phyloP scores from a whole-genome alignment of 1,284 basidiomycete genomes.

The Apiotrichum siamense region DNA sequence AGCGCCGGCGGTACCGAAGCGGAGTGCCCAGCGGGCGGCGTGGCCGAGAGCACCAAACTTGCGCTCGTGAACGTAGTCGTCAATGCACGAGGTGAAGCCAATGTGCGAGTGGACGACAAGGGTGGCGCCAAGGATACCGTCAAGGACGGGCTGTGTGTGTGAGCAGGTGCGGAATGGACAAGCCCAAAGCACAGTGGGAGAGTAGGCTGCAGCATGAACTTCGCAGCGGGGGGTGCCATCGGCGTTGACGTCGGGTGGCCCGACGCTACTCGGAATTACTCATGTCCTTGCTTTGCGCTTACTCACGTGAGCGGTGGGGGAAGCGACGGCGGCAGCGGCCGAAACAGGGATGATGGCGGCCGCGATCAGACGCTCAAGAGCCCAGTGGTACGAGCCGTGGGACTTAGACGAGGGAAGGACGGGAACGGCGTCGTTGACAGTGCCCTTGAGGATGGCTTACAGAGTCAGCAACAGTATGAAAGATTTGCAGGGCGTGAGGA shows the following conservation, averaged over 20 bases:
- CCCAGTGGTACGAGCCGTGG: slow-evolving; percentile 96
- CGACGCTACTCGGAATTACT: not conserved
- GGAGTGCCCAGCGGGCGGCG: slow-evolving; percentile 65
- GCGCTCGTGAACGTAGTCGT: slow-evolving; percentile 89
- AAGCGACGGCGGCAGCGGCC: slow-evolving; percentile 67
- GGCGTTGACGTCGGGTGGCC: no score
- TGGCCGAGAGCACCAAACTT: slow-evolving; percentile 81
- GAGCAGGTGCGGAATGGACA: not conserved
- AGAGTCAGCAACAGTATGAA: not conserved
- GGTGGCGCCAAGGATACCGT: slow-evolving; percentile 78
- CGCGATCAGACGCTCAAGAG: slow-evolving; percentile 86
- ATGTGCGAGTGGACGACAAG: slow-evolving; percentile 94
- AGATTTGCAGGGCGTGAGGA: not conserved
- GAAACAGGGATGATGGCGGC: slow-evolving; percentile 84
- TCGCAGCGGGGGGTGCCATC: no score
- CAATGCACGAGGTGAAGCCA: slow-evolving; percentile 62
- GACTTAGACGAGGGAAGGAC: slow-evolving; percentile 75
- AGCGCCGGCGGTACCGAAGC: slow-evolving; percentile 71
- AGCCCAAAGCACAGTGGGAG: no score
- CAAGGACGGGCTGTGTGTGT: slow-evolving; percentile 62
- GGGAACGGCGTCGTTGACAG: slow-evolving; percentile 88
- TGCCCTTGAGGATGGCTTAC: slow-evolving; percentile 84
- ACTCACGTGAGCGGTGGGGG: slow-evolving; percentile 58
- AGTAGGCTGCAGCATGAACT: no score
- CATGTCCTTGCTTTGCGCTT: not conserved